These are phyloP conservation scores for Fusarium tuaranense DNA, from an alignment of 2,329 filamentous ascomycete genomes.

Conservation along the genomic window DNA sequence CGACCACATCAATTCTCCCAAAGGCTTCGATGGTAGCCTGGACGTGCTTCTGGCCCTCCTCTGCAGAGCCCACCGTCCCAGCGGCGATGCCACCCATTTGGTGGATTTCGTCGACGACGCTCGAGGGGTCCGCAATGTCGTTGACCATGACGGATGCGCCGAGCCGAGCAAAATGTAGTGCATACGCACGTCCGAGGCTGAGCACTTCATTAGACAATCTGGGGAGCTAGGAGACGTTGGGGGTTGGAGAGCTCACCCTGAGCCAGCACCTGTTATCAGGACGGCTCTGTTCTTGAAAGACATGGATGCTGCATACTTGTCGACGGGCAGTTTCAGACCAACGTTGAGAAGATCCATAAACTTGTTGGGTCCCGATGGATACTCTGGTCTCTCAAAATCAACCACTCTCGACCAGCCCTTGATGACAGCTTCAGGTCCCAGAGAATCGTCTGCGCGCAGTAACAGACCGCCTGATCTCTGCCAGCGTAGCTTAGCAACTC, in stretches of 20 bases:
- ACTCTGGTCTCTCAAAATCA: slow-evolving; percentile 84
- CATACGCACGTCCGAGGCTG: slow-evolving; percentile 87
- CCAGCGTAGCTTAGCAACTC: slow-evolving; percentile 94
- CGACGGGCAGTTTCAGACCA: slow-evolving; percentile 80
- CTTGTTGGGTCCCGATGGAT: slow-evolving; percentile 88
- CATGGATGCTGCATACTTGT: slow-evolving; percentile 77
- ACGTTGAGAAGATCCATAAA: slow-evolving; percentile 88
- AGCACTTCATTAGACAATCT: not conserved
- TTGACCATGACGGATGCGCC: slow-evolving; percentile 93
- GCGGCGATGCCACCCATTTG: slow-evolving; percentile 89
- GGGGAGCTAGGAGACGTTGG: not conserved
- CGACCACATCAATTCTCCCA: slow-evolving; percentile 91
- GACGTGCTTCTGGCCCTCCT: slow-evolving; percentile 91
- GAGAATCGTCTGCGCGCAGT: slow-evolving; percentile 86
- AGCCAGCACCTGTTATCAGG: slow-evolving; percentile 88
- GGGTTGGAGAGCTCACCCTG: slow-evolving; percentile 58
- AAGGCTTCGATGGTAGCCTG: slow-evolving; percentile 94
- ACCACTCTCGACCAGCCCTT: slow-evolving; percentile 90
- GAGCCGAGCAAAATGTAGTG: slow-evolving; percentile 85
- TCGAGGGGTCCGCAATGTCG: slow-evolving; percentile 92
- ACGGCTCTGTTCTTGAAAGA: slow-evolving; percentile 89
- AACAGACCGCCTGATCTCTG: slow-evolving; percentile 90
- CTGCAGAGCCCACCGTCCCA: slow-evolving; percentile 91
- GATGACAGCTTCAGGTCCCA: slow-evolving; percentile 88
- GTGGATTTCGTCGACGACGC: slow-evolving; percentile 91